A percentile compares a stretch with the other conserved stretches of the same genome.
Conservation (phyloP, 352 stramenopile species). For the Phytophthora sansomeana region DNA sequence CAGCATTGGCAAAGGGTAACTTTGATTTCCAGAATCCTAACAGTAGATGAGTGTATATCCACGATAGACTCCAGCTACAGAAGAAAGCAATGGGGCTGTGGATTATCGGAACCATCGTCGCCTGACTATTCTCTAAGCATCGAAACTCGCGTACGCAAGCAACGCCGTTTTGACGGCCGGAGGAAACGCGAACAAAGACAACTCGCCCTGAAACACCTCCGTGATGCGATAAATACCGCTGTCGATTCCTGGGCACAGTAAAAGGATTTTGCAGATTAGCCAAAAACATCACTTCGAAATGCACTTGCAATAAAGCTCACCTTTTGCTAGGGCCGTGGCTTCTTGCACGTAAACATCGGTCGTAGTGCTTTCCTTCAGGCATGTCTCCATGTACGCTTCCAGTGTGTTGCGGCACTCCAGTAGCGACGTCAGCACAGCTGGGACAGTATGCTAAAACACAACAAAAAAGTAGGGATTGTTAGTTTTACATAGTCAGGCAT, state of each 20-base stretch:
- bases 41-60: slow-evolving; percentile 7
- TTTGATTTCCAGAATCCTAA: slow-evolving; percentile 48
- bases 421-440: slow-evolving; percentile 72
- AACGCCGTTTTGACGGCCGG: slow-evolving; percentile 57
- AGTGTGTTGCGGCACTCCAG: slow-evolving; percentile 72
- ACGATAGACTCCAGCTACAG: slow-evolving; percentile 3
- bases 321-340: slow-evolving; percentile 63
- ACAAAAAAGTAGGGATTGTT: slow-evolving; percentile 10
- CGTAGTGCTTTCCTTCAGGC: slow-evolving; percentile 63
- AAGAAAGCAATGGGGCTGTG: slow-evolving; percentile 20
- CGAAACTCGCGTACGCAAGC: slow-evolving; percentile 54
- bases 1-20: slow-evolving; percentile 46
- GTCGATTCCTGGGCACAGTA: slow-evolving; percentile 60
- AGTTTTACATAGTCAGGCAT: slow-evolving; percentile 1
- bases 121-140: slow-evolving; percentile 43
- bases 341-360: slow-evolving; percentile 73
- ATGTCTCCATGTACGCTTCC: slow-evolving; percentile 74
- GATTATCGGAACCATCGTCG: slow-evolving; percentile 22
- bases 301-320: slow-evolving; percentile 32
- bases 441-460: slow-evolving; percentile 62
- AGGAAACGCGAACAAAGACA: slow-evolving; percentile 65
- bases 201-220: slow-evolving; percentile 67
- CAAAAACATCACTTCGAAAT: not conserved
- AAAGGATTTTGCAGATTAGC: slow-evolving; percentile 11
- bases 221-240: slow-evolving; percentile 85